Conservation (phyloP, 345 rosid species). For the Euclidium syriacum region DNA sequence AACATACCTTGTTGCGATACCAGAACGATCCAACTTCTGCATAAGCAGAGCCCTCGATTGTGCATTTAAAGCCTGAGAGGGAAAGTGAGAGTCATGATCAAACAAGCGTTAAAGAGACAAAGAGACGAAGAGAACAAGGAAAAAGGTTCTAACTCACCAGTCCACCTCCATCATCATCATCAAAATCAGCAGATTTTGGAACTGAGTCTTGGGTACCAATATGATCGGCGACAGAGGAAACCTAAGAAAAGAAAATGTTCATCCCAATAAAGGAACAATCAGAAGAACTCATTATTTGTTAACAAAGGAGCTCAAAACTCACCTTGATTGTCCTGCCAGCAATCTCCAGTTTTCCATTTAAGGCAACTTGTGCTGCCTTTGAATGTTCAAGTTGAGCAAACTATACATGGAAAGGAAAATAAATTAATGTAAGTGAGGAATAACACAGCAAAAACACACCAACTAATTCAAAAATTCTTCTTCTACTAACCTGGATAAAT, state of each 20-base stretch:
- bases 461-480: constrained; percentile 10
- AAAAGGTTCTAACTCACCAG: constrained; percentile 48
- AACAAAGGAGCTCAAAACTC: constrained; percentile 8
- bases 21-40: constrained; percentile 90
- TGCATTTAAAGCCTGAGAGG: constrained; percentile 73
- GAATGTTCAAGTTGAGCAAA: constrained; percentile 92
- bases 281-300: neutral
- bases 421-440: neutral
- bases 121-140: neutral
- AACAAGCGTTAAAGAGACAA: neutral
- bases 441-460: neutral
- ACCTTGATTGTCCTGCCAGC: constrained; percentile 91
- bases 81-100: neutral
- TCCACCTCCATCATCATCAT: constrained; percentile 97
- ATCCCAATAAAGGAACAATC: neutral
- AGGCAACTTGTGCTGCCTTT: constrained; percentile 73
- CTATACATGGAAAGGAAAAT: constrained; percentile 43
- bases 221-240: constrained; percentile 90
- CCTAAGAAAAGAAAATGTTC: constrained; percentile 34
- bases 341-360: constrained; percentile 91
- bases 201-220: constrained; percentile 61
- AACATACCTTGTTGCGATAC: constrained; percentile 67
- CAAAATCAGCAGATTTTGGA: constrained; percentile 85
- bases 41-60: constrained; percentile 83
- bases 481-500: constrained; percentile 76